These are phyloP conservation scores for Prinsepia uniflora DNA, from an alignment of 306 rosid species.

Conservation along the genomic window DNA sequence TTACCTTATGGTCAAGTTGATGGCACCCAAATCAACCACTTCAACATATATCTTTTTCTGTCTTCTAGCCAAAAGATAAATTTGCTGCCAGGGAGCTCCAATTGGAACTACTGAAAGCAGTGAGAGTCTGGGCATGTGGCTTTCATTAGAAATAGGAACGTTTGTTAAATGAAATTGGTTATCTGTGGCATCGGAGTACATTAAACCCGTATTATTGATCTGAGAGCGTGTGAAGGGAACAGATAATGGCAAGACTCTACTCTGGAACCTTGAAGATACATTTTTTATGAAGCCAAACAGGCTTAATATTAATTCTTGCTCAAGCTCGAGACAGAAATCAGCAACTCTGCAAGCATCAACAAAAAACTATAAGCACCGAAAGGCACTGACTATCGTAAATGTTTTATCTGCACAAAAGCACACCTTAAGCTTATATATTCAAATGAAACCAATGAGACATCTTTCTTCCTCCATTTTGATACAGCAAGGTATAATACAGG, in stretches of 20 bases:
- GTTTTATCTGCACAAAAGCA: constrained; percentile 24
- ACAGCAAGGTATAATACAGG: constrained; percentile 65
- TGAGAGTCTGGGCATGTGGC: constrained; percentile 30
- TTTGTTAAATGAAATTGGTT: constrained; percentile 30
- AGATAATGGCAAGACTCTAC: constrained; percentile 43
- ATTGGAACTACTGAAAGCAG: constrained; percentile 76
- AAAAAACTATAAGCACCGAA: constrained; percentile 18
- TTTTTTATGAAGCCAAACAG: constrained; percentile 69
- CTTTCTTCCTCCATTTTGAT: constrained; percentile 95
- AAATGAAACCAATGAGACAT: constrained; percentile 75
- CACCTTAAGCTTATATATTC: constrained; percentile 85
- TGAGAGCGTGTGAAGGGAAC: constrained; percentile 30
- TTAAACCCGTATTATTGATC: constrained; percentile 27
- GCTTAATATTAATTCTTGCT: constrained; percentile 84
- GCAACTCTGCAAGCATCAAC: constrained; percentile 67
- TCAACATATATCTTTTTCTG: constrained; percentile 85
- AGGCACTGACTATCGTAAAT: constrained; percentile 6
- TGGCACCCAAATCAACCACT: constrained; percentile 75
- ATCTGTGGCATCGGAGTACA: constrained; percentile 36
- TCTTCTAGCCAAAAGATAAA: constrained; percentile 77
- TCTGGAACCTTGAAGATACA: constrained; percentile 53
- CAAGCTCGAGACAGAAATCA: constrained; percentile 85
- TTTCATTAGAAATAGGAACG: constrained; percentile 38
- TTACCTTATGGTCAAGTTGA: constrained; percentile 81
- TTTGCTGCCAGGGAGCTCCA: constrained; percentile 98